These are phyloP conservation scores for thale cress (Arabidopsis thaliana) DNA, from an alignment of 345 rosid genomes.

Conservation along the genomic window DNA sequence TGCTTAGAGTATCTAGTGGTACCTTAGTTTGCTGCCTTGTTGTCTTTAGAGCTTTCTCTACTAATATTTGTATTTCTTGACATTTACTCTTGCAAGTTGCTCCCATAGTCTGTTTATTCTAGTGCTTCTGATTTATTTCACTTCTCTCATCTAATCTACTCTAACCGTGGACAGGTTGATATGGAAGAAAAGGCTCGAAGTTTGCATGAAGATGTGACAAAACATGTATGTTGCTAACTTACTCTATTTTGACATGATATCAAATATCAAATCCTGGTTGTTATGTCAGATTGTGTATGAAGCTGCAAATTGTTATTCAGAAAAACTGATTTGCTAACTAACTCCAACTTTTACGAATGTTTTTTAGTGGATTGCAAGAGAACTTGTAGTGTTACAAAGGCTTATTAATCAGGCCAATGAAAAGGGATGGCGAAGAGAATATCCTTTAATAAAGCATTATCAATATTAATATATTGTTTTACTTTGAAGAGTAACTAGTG, in stretches of 20 bases:
- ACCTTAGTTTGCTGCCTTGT: not conserved
- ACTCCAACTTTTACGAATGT: conserved; percentile 26
- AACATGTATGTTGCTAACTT: conserved; percentile 62
- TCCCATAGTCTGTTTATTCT: not conserved
- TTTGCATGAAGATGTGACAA: conserved; percentile 76
- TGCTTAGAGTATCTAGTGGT: conserved; percentile 19
- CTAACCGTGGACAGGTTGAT: conserved; percentile 58
- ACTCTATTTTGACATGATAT: conserved; percentile 14
- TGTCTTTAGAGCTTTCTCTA: conserved; percentile 2
- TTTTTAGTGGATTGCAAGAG: conserved; percentile 71
- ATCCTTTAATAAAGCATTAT: conserved; percentile 56
- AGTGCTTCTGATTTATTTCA: conserved; percentile 3
- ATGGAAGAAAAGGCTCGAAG: conserved; percentile 63
- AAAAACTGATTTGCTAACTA: conserved; percentile 9
- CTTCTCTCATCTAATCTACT: conserved; percentile 28
- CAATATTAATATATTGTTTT: not conserved
- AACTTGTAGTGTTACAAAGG: conserved; percentile 62
- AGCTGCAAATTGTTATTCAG: conserved; percentile 9
- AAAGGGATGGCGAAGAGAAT: conserved; percentile 91
- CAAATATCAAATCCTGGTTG: conserved; percentile 11
- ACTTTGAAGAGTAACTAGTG: not conserved
- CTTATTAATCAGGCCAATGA: conserved; percentile 75
- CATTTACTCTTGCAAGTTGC: not conserved
- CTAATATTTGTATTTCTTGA: not conserved
- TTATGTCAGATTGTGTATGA: conserved; percentile 5